Conservation (phyloP, 2,329 filamentous ascomycete genomes). For the Penicillium crustosum region DNA sequence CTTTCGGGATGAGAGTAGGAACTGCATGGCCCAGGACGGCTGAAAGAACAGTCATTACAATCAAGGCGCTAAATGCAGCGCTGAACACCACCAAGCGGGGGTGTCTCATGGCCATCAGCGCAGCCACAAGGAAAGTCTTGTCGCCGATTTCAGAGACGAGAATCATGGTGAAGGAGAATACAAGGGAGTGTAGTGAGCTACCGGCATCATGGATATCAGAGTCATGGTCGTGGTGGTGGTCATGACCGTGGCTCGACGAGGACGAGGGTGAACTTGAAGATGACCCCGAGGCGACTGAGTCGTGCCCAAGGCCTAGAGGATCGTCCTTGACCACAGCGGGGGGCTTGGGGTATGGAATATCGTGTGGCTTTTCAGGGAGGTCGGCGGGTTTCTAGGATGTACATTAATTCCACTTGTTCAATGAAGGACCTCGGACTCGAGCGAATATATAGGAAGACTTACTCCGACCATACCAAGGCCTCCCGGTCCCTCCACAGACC, state of each 20-base stretch:
- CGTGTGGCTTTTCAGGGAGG: slow-evolving; percentile 74
- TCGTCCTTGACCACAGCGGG: slow-evolving; percentile 44
- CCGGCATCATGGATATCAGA: slow-evolving; percentile 58
- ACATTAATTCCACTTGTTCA: slow-evolving; percentile 2
- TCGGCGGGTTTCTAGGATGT: slow-evolving; percentile 70
- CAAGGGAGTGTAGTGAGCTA: slow-evolving; percentile 75
- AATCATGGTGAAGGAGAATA: slow-evolving; percentile 96
- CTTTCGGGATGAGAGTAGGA: slow-evolving; percentile 83
- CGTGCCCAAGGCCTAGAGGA: slow-evolving; percentile 31
- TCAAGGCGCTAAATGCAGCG: slow-evolving; percentile 85
- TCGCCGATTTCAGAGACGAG: slow-evolving; percentile 94
- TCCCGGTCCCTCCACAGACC: slow-evolving; percentile 44
- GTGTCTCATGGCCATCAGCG: slow-evolving; percentile 99
- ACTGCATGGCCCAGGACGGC: slow-evolving; percentile 90
- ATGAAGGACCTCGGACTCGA: neutral
- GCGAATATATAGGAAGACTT: slow-evolving; percentile 11
- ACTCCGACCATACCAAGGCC: slow-evolving; percentile 57
- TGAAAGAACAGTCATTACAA: slow-evolving; percentile 93
- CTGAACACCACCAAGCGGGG: slow-evolving; percentile 90
- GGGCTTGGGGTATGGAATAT: slow-evolving; percentile 67
- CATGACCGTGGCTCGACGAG: slow-evolving; percentile 7
- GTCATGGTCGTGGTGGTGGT: slow-evolving; percentile 36
- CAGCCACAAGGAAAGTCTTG: slow-evolving; percentile 97
- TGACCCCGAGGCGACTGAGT: slow-evolving; percentile 24
- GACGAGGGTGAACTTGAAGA: slow-evolving; percentile 31